A percentile compares a stretch with the other conserved stretches of the same genome.
Evolutionary conservation across 257 asterid species (phyloP).

Genomic region (Solanum virginianum): DNA sequence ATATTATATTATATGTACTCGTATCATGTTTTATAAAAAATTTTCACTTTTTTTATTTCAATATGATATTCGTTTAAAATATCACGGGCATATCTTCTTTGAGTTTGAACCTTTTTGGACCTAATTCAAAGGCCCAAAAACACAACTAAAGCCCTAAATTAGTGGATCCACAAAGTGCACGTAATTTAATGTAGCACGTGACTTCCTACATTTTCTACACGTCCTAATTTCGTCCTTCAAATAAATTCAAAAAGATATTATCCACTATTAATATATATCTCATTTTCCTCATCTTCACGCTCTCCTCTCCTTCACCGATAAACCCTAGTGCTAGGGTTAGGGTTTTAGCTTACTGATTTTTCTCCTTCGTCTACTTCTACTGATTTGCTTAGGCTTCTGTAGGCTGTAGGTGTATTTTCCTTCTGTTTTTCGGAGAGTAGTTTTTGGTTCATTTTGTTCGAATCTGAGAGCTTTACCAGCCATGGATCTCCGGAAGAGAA

Average conservation of each 20-base stretch:
- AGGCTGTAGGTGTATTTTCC: not conserved
- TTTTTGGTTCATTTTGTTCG: not conserved
- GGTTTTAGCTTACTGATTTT: not conserved
- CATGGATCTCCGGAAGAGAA: slow-evolving; percentile 22
- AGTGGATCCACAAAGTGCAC: not conserved
- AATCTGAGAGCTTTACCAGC: not conserved
- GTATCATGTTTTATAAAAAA: not conserved
- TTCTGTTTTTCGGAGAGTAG: not conserved
- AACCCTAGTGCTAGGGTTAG: not conserved
- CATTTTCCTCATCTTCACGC: not conserved
- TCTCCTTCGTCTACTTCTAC: not conserved
- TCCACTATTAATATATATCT: not conserved
- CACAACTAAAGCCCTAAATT: not conserved
- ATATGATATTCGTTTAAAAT: not conserved
- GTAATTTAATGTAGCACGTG: not conserved
- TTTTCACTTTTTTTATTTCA: not conserved
- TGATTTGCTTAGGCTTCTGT: not conserved
- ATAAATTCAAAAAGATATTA: not conserved
- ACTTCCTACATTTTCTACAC: not conserved
- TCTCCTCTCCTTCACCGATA: not conserved
- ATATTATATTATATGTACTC: not conserved
- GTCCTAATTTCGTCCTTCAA: not conserved
- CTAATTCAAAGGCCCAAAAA: not conserved
- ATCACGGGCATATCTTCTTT: not conserved
- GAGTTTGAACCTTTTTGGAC: not conserved